phyloP scores from a whole-genome alignment of 2,329 filamentous ascomycete species.

The Curvularia sp. region DNA sequence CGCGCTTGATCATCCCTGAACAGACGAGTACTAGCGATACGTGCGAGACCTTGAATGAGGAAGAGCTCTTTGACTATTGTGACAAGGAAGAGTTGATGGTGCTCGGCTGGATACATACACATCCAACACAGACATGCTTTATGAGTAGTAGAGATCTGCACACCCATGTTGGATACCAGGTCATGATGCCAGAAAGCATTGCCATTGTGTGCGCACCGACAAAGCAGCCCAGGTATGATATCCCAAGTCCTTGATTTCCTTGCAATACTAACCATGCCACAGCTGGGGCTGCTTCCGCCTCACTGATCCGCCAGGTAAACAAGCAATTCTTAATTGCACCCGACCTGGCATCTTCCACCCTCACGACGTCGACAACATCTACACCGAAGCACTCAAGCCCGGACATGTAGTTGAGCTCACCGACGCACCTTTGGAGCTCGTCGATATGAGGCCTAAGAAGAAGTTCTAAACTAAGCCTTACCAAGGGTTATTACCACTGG shows the following conservation, averaged over 20 bases:
- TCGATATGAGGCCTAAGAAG: constrained; percentile 62
- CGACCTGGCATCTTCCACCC: constrained; percentile 85
- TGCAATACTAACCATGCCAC: constrained; percentile 2
- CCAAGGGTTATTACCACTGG: neutral
- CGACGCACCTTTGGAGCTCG: constrained; percentile 68
- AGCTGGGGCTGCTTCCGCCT: constrained; percentile 92
- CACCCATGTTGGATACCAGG: constrained; percentile 92
- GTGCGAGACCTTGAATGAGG: constrained; percentile 91
- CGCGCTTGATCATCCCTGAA: constrained; percentile 85
- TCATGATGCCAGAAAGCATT: constrained; percentile 95
- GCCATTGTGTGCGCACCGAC: constrained; percentile 94
- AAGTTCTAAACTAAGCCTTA: constrained; percentile 14
- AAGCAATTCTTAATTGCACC: constrained; percentile 80
- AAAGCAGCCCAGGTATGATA: constrained; percentile 75
- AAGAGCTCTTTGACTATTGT: constrained; percentile 86
- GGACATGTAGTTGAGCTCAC: constrained; percentile 66
- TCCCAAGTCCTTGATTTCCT: neutral
- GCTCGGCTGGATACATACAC: constrained; percentile 97
- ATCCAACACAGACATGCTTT: constrained; percentile 95
- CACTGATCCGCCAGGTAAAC: constrained; percentile 89
- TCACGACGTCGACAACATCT: constrained; percentile 73
- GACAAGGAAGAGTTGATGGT: constrained; percentile 83
- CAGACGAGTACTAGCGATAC: constrained; percentile 91
- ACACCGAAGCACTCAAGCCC: constrained; percentile 71
- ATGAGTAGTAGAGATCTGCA: constrained; percentile 95